Evolutionary conservation across 139 green algal species (phyloP).

Genomic region (Astrephomene gubernaculifera): DNA sequence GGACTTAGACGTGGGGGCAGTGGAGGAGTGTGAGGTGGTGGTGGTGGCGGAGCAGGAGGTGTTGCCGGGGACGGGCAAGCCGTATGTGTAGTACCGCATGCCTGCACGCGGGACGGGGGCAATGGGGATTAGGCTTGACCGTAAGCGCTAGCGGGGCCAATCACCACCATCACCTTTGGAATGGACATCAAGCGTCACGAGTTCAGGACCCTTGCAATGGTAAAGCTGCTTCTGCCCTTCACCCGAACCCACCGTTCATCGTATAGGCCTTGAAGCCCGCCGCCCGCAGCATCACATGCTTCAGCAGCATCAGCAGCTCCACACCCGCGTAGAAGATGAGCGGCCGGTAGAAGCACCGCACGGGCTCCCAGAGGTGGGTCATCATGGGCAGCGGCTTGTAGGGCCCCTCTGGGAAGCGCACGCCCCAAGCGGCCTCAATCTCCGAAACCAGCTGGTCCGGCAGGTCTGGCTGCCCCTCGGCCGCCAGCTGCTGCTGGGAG

Average conservation of each 20-base stretch:
- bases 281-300: slow-evolving; percentile 51
- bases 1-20: too few relatives aligned
- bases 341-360: slow-evolving; percentile 51
- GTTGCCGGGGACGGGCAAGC: neutral
- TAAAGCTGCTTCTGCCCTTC: too few relatives aligned
- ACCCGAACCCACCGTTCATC: neutral
- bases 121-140: too few relatives aligned
- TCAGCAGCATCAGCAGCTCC: slow-evolving; percentile 45
- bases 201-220: too few relatives aligned
- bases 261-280: slow-evolving; percentile 31
- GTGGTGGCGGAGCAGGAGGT: neutral
- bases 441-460: slow-evolving; percentile 56
- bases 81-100: slow-evolving; percentile 48
- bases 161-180: too few relatives aligned
- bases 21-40: too few relatives aligned
- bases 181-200: too few relatives aligned
- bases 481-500: slow-evolving; percentile 48
- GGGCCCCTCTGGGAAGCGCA: slow-evolving; percentile 58
- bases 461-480: slow-evolving; percentile 40
- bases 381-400: slow-evolving; percentile 60
- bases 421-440: slow-evolving; percentile 57
- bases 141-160: too few relatives aligned
- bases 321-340: slow-evolving; percentile 53
- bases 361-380: slow-evolving; percentile 67
- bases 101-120: too few relatives aligned